phyloP scores from a whole-genome alignment of 768 basidiomycete genomes.

The Glaciozyma antarctica region DNA sequence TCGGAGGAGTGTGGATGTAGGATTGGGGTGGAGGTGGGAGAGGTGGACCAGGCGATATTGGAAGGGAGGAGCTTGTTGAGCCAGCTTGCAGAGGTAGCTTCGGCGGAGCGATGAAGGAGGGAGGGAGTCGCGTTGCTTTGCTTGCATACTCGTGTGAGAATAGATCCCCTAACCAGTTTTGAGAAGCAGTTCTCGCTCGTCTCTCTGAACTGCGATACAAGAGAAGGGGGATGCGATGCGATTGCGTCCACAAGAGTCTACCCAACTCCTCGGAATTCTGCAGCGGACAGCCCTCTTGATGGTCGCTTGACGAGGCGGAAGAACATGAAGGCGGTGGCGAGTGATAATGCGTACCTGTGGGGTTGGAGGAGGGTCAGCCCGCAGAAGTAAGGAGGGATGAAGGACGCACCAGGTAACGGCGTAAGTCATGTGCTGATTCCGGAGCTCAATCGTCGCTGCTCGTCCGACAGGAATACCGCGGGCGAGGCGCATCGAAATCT shows the following conservation, averaged over 20 bases:
- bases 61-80: too few relatives aligned
- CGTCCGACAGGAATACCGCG: constrained; percentile 81
- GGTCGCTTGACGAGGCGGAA: constrained; percentile 2
- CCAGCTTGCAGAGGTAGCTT: too few relatives aligned
- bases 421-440: constrained; percentile 91
- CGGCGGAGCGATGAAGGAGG: too few relatives aligned
- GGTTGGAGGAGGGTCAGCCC: not conserved
- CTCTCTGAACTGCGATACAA: too few relatives aligned
- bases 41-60: not conserved
- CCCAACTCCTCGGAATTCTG: not conserved
- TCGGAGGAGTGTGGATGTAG: not conserved
- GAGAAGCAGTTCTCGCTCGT: too few relatives aligned
- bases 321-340: constrained; percentile 5
- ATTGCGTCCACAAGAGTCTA: too few relatives aligned
- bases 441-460: constrained; percentile 67
- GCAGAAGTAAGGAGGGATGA: not conserved
- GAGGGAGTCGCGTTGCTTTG: too few relatives aligned
- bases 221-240: too few relatives aligned
- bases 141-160: too few relatives aligned
- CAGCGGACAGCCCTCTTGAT: not conserved
- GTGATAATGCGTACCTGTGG: not conserved
- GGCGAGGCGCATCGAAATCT: constrained; percentile 51
- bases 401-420: constrained; percentile 72
- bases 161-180: too few relatives aligned
- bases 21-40: not conserved